These are phyloP conservation scores for Trametes coccinea DNA, from an alignment of 768 basidiomycete genomes.

Conservation along the genomic window DNA sequence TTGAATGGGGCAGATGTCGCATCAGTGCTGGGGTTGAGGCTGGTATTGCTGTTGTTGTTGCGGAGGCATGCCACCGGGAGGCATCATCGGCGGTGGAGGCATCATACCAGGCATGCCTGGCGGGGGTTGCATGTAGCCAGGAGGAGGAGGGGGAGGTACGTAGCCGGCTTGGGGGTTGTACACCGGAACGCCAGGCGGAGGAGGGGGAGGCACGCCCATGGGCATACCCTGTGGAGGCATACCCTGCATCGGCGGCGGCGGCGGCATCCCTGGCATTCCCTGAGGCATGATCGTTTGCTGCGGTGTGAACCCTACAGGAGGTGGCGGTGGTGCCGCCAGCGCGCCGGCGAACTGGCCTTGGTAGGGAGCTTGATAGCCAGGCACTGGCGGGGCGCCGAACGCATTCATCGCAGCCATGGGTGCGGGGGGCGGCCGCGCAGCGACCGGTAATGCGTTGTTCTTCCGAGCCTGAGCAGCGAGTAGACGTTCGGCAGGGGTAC, in stretches of 20 bases:
- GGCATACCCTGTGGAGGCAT: constrained; percentile 39
- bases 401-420: constrained; percentile 48
- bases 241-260: constrained; percentile 30
- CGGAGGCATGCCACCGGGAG: constrained; percentile 13
- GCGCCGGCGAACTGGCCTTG: constrained; percentile 94
- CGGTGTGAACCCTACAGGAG: constrained; percentile 76
- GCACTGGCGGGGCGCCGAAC: constrained; percentile 67
- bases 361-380: constrained; percentile 74
- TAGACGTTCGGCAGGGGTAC: constrained; percentile 94
- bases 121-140: constrained; percentile 53
- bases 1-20: not conserved
- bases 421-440: constrained; percentile 72
- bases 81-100: constrained; percentile 44
- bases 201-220: constrained; percentile 39
- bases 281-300: constrained; percentile 66
- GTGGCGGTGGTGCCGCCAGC: constrained; percentile 65
- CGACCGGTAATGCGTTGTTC: constrained; percentile 86
- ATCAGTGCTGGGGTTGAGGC: constrained; percentile 17
- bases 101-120: constrained; percentile 47
- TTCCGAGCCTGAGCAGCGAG: constrained; percentile 94
- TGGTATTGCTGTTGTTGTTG: constrained; percentile 10
- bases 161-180: constrained; percentile 43
- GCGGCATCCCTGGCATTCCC: constrained; percentile 26
- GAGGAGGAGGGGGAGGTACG: constrained; percentile 64
- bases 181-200: constrained; percentile 45